phyloP scores from a whole-genome alignment of 176 grass and related monocot species.

The Luzula sylvatica region DNA sequence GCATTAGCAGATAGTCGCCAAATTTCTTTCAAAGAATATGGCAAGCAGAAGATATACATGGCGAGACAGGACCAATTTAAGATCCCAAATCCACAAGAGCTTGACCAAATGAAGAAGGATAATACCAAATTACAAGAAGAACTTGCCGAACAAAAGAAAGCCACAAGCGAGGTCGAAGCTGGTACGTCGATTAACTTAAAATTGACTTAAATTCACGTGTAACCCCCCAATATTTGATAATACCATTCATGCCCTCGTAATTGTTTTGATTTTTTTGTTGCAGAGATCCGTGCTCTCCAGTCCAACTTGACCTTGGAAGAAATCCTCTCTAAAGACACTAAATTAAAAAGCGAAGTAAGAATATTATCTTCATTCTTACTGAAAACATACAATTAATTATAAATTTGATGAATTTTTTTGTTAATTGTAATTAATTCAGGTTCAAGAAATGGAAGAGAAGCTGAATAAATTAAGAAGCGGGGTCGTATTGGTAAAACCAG shows the following conservation, averaged over 20 bases:
- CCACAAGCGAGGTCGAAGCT: conserved; percentile 62
- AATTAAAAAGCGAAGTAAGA: conserved; percentile 65
- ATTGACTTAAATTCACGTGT: not conserved
- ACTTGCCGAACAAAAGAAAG: conserved; percentile 59
- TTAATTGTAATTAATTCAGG: conserved; percentile 23
- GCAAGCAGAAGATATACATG: conserved; percentile 94
- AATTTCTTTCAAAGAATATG: conserved; percentile 99
- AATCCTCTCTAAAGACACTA: conserved; percentile 48
- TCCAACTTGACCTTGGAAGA: conserved; percentile 87
- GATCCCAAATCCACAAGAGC: conserved; percentile 80
- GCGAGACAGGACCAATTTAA: conserved; percentile 90
- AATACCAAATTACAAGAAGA: conserved; percentile 76
- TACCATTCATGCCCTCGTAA: not conserved
- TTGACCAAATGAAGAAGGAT: conserved; percentile 81
- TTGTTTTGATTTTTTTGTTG: conserved; percentile 6
- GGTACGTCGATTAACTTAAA: conserved; percentile 29
- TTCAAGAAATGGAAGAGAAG: conserved; percentile 81
- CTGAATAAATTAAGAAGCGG: conserved; percentile 59
- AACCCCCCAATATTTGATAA: not conserved
- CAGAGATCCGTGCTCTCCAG: conserved; percentile 75
- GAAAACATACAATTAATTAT: no score
- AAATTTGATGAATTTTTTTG: not conserved
- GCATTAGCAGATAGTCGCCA: conserved; percentile 67
- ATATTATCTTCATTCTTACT: not conserved
- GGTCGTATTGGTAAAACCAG: conserved; percentile 77